phyloP scores from a whole-genome alignment of 352 stramenopile species.

The Phytopythium mirpurense region DNA sequence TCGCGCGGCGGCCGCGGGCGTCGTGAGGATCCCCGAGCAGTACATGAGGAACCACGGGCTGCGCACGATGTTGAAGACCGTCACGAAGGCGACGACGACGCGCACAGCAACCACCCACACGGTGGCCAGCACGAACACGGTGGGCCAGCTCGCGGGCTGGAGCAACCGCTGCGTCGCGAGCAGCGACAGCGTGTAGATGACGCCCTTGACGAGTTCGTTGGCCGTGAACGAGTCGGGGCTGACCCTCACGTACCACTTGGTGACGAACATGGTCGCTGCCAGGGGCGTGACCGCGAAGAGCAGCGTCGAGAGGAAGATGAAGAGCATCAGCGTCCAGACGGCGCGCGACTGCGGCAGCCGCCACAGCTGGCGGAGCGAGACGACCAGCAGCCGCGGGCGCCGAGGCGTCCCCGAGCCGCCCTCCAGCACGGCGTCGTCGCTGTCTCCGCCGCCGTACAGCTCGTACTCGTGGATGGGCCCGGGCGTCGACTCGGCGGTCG shows the following conservation, averaged over 20 bases:
- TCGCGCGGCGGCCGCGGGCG: constrained; percentile 33
- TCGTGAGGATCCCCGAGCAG: constrained; percentile 31
- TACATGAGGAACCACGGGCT: constrained; percentile 55
- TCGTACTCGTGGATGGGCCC: constrained; percentile 13
- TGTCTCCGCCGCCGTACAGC: constrained; percentile 12
- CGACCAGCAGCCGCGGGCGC: background rate
- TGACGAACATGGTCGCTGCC: constrained; percentile 40
- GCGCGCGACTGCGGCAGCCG: constrained; percentile 52
- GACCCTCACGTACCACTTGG: constrained; percentile 47
- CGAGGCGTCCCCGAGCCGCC: constrained; percentile 3
- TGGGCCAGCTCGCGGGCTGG: constrained; percentile 44
- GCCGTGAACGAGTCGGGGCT: constrained; percentile 43
- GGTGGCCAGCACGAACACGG: constrained; percentile 42
- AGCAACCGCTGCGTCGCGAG: constrained; percentile 50
- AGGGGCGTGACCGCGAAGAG: constrained; percentile 46
- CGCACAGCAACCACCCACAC: constrained; percentile 54
- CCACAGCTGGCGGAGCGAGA: constrained; percentile 46
- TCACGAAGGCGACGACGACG: constrained; percentile 35
- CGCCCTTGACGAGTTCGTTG: constrained; percentile 35
- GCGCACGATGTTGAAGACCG: constrained; percentile 44
- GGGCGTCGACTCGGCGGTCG: constrained; percentile 9
- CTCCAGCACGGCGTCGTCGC: constrained; percentile 11
- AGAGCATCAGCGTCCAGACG: constrained; percentile 75
- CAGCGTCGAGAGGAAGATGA: constrained; percentile 55
- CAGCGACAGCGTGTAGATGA: constrained; percentile 57